A percentile compares a stretch with the other conserved stretches of the same genome.
phyloP scores from a whole-genome alignment of 192 early-diverging fungal genomes.

The Coemansia sp. region DNA sequence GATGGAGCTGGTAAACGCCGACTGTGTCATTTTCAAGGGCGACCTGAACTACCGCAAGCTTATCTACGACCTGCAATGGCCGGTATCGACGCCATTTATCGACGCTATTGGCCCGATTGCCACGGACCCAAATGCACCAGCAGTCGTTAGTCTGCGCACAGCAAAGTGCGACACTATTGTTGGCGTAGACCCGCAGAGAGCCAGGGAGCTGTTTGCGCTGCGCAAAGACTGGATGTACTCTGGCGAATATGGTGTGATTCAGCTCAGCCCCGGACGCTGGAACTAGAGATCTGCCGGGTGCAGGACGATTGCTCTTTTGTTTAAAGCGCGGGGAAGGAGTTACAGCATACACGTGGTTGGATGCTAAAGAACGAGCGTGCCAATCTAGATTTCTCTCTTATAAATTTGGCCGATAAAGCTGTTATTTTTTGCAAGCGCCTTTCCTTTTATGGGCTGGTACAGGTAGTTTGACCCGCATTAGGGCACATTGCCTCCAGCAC shows the following conservation, averaged over 20 bases:
- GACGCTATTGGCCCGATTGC: conserved; percentile 77
- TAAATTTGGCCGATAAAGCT: too few species aligned
- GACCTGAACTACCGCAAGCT: conserved; percentile 96
- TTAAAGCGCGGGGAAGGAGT: neutral
- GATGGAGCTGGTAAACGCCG: conserved; percentile 53
- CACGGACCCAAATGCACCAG: conserved; percentile 55
- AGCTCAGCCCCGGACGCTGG: conserved; percentile 54
- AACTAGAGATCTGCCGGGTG: too few species aligned
- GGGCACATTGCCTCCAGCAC: too few species aligned
- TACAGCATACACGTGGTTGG: too few species aligned
- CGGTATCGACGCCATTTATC: conserved; percentile 74
- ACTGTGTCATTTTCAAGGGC: conserved; percentile 89
- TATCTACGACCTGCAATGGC: conserved; percentile 89
- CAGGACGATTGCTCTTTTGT: neutral
- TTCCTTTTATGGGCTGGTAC: too few species aligned
- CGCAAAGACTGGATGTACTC: conserved; percentile 63
- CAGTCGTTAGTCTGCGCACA: conserved; percentile 76
- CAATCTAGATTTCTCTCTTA: too few species aligned
- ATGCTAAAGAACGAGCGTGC: too few species aligned
- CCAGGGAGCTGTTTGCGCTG: conserved; percentile 23
- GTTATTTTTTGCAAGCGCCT: too few species aligned
- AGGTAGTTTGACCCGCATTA: too few species aligned
- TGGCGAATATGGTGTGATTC: conserved; percentile 72
- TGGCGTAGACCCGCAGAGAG: conserved; percentile 59
- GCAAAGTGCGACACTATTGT: conserved; percentile 83